A percentile compares a stretch with the other conserved stretches of the same genome.
Evolutionary conservation across 1,284 basidiomycete genomes (phyloP).

Genomic region (Pulchroboletus neoregius): DNA sequence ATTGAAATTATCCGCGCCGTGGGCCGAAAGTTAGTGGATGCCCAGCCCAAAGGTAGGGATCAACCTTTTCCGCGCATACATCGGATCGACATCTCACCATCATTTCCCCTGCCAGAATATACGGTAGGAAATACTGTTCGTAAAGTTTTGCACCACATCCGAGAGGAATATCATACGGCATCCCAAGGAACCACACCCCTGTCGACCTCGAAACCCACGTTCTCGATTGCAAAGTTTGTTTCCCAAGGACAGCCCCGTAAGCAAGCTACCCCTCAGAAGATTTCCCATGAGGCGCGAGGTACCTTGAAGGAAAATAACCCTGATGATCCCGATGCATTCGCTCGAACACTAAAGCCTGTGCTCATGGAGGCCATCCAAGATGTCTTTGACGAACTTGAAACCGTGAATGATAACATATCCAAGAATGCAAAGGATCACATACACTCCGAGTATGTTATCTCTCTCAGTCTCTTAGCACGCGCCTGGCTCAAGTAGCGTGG

Average conservation of each 20-base stretch:
- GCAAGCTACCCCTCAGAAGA: conserved; percentile 47
- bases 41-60: conserved; percentile 84
- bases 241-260: conserved; percentile 69
- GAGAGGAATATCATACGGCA: conserved; percentile 86
- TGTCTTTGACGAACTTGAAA: conserved; percentile 93
- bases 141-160: conserved; percentile 86
- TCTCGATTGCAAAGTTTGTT: conserved; percentile 76
- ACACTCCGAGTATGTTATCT: conserved; percentile 79
- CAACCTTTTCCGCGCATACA: neutral
- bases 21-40: conserved; percentile 77
- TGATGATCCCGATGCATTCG: conserved; percentile 72
- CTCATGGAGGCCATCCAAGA: conserved; percentile 92
- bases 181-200: conserved; percentile 39
- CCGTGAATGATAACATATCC: conserved; percentile 91
- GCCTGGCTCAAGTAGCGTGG: neutral
- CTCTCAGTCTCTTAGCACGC: neutral
- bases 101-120: conserved; percentile 58
- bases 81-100: conserved; percentile 3
- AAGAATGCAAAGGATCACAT: conserved; percentile 96
- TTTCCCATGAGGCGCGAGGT: conserved; percentile 43
- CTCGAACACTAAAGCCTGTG: conserved; percentile 66
- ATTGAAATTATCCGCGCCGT: conserved; percentile 77
- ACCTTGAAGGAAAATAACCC: conserved; percentile 63
- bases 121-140: conserved; percentile 93
- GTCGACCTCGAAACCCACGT: conserved; percentile 41